Base-by-base conservation (phyloP, 768 basidiomycete species). In the Xerocomus brunneocitrinus region DNA sequence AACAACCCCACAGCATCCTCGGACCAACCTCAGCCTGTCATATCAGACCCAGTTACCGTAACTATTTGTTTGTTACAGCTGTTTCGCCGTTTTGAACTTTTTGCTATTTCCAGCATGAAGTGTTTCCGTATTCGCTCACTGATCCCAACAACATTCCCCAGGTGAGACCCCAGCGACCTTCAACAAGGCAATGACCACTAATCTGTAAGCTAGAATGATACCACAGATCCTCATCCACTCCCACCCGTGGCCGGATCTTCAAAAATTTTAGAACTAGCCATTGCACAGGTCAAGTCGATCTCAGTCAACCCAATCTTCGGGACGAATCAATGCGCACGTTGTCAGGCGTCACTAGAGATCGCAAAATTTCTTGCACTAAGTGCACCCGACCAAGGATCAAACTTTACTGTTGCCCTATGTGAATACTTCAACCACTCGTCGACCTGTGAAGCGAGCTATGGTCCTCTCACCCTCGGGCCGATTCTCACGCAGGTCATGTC, bases 1-100 rank as follows among this genome's bases (percentile, higher is more conserved):
- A 89, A 88, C 66, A 70, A 78, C 57, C 86, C 88, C 31, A 89
- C 85, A 1, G 83, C 80, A 31, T 89, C 88, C 2, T 78, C 79
- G 12, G 80, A 76, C 1, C 88, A 90, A 63, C 82, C 82, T 4
- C 88, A 90, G 68, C 88, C 87, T n/a, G 76, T 88, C 54, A 78
- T 90, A 35, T 80, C 85, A 13, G 87, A 90, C 63, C 83, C 85
- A 8, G 79, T 88, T 31, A 77, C 78, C 27, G 87, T 87, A 31
- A 40, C n/a, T 2, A 27, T 5, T 7, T 34, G 6, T 47, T 8
- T 46, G 8, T 19, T n/a, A 34, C 12, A 32, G 16, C 48, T 52
- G 55, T 62, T 9, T 19, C 39, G 0, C 12, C 6, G 6, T 24
- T 22, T 27, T 54, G 19, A 59, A 36, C 22, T n/a, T 48, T 34